A percentile compares a stretch with the other conserved stretches of the same genome.
These are phyloP conservation scores for Baorangia bicolor DNA, from an alignment of 768 basidiomycete species.

Conservation along the genomic window DNA sequence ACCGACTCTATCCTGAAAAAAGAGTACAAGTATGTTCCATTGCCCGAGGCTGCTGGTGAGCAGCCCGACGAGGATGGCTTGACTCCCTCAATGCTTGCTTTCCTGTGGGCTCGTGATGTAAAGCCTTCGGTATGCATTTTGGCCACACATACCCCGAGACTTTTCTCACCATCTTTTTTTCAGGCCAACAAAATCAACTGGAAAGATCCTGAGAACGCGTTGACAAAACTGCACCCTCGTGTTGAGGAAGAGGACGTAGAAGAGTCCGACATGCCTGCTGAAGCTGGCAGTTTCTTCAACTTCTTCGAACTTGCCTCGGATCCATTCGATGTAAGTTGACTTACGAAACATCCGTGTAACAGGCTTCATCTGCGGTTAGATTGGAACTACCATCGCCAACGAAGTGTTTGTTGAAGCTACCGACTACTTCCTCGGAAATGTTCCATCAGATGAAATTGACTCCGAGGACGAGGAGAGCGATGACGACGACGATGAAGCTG, in stretches of 20 bases:
- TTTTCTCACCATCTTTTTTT: constrained; percentile 1
- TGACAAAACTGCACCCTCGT: constrained; percentile 78
- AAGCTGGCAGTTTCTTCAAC: constrained; percentile 86
- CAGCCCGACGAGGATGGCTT: constrained; percentile 72
- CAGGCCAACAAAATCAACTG: constrained; percentile 73
- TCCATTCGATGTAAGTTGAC: constrained; percentile 59
- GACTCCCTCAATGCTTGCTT: constrained; percentile 74
- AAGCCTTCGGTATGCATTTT: constrained; percentile 53
- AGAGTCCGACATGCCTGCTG: constrained; percentile 54
- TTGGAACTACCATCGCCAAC: constrained; percentile 68
- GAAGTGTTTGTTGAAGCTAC: constrained; percentile 82
- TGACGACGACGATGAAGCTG: constrained; percentile 75
- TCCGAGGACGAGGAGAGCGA: constrained; percentile 67
- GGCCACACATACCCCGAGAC: background rate
- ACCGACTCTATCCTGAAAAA: constrained; percentile 73
- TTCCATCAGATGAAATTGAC: constrained; percentile 57
- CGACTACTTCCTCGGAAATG: constrained; percentile 75
- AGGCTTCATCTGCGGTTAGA: constrained; percentile 39
- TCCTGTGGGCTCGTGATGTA: constrained; percentile 77
- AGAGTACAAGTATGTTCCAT: constrained; percentile 70
- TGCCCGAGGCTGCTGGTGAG: constrained; percentile 52
- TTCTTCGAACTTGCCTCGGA: constrained; percentile 72
- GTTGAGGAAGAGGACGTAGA: constrained; percentile 56
- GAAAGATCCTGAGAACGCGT: constrained; percentile 74
- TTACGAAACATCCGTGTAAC: background rate